These are phyloP conservation scores for Flaveria bidentis DNA, from an alignment of 129 eudicot genomes.

Conservation along the genomic window DNA sequence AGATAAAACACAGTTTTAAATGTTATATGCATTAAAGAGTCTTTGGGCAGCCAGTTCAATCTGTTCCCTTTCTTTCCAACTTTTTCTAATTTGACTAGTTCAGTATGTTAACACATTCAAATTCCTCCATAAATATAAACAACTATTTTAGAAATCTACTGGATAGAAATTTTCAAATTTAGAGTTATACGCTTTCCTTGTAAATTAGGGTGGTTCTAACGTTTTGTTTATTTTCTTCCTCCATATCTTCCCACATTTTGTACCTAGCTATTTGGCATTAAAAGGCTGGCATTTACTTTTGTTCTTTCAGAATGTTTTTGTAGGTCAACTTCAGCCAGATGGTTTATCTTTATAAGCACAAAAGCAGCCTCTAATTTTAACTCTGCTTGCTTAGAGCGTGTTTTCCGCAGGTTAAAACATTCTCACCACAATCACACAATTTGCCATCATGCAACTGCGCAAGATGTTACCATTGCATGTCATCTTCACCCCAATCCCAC, in stretches of 20 bases:
- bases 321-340: conserved; percentile 18
- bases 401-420: conserved; percentile 10
- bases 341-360: conserved; percentile 28
- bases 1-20: background rate
- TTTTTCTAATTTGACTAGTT: background rate
- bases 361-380: background rate
- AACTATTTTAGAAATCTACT: too few species aligned
- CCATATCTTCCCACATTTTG: background rate
- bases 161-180: too few species aligned
- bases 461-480: background rate
- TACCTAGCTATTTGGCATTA: background rate
- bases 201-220: too few species aligned
- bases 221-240: too few species aligned
- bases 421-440: conserved; percentile 17
- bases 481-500: background rate
- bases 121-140: background rate
- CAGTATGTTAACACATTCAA: background rate
- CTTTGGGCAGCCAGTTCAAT: background rate
- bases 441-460: background rate
- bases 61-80: background rate
- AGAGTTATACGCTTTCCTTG: too few species aligned
- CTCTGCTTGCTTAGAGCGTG: conserved; percentile 17
- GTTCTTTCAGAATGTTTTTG: background rate
- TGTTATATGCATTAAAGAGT: background rate
- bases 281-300: background rate